Conservation (phyloP, 345 rosid genomes). For the Eucalyptus sp. region DNA sequence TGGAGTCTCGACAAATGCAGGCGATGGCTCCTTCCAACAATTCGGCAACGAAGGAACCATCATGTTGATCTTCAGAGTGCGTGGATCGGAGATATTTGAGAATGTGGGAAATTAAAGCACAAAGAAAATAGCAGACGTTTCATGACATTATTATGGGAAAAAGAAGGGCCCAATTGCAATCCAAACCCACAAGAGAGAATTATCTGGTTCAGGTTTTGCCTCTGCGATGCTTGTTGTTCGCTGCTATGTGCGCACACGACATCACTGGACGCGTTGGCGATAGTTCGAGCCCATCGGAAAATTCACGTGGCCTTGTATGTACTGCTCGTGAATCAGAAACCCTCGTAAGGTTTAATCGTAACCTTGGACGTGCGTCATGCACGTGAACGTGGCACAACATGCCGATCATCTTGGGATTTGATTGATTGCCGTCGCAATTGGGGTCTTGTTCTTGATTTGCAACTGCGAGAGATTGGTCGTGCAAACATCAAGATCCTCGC, state of each 20-base stretch:
- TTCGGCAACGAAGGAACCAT: no score
- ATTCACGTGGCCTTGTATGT: neutral
- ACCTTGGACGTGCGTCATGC: no score
- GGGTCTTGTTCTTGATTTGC: no score
- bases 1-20: no score
- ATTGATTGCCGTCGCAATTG: no score
- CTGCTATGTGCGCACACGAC: neutral
- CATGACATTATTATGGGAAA: neutral
- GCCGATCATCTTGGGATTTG: no score
- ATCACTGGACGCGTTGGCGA: neutral
- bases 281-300: neutral
- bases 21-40: no score
- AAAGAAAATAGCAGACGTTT: neutral
- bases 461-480: neutral
- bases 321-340: no score
- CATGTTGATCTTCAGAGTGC: no score
- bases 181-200: neutral
- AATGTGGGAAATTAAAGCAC: neutral
- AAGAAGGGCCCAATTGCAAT: neutral
- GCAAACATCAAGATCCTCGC: neutral
- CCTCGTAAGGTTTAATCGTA: no score
- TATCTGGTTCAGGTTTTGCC: neutral
- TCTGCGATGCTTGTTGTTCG: neutral
- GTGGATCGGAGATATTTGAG: neutral
- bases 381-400: no score